Base-by-base conservation (phyloP, 1,139 yeast species). In the Nakaseomyces uthaithaninus region DNA sequence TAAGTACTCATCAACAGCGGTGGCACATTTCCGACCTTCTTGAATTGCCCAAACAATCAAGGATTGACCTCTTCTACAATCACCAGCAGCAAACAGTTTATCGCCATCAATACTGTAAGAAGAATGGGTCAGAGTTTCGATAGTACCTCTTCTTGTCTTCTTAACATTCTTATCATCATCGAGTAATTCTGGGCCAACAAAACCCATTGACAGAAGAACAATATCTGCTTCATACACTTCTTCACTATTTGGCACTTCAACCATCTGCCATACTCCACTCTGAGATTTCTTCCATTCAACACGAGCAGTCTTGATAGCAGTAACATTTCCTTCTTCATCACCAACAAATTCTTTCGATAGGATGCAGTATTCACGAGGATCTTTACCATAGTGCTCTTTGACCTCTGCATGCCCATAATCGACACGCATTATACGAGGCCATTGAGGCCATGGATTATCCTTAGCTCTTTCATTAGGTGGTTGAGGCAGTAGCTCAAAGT, bases 371-470 rank as follows among this genome's bases (percentile, higher is more conserved):
- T 91, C 95, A 68, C 98, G 84, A 45, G 98, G 98, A 64, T 91
- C 98, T 65, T 81, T 82, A 52, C 97, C 97, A 62, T 87, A 91
- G 64, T 87, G 96, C 41, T 86, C 82, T 46, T 85, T 74, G 41
- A 91, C 97, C 66, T 91, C 98, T 50, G 93, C 74, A 67, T 91
- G 98, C 55, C 98, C 98, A 60, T 91, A 91, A 68, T 91, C 98
- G 45, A 91, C 94, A 61, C 97, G 78, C 81, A 91, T 89, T 58
- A 91, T 77, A 64, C 95, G 77, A 52, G 98, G 97, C 97, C 97
- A 91, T 68, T 91, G 98, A 43, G 98, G 98, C 98, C 98, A 91
- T 66, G 98, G 98, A 66, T 91, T 91, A 67, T 91, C 96, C 67
- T 80, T 83, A 42, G 91, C 84, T 65, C 97, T 79, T 45, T 76